Conservation (phyloP, 2,329 filamentous ascomycete species). For the Fusarium nygamai region DNA sequence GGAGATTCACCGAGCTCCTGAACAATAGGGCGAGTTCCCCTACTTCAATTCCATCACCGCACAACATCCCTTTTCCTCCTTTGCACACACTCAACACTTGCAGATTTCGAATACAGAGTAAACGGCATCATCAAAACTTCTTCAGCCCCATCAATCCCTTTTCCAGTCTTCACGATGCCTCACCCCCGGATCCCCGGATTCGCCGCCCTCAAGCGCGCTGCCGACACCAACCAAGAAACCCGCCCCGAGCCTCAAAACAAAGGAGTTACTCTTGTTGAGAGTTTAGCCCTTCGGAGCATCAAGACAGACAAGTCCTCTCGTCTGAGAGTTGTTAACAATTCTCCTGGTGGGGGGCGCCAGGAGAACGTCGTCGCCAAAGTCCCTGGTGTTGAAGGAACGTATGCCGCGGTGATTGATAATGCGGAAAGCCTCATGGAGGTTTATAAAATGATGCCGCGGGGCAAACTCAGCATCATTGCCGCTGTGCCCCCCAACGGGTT, state of each 20-base stretch:
- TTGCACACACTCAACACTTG: neutral
- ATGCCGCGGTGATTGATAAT: fast-evolving
- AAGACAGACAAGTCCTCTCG: neutral
- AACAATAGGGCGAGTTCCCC: neutral
- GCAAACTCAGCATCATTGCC: fast-evolving
- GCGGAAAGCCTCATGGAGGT: fast-evolving
- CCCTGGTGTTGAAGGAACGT: neutral
- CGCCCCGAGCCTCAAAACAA: neutral
- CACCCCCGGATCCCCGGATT: neutral
- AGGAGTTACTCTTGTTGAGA: neutral
- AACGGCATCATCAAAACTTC: too few relatives aligned
- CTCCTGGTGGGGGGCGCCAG: neutral
- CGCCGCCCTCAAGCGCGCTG: neutral
- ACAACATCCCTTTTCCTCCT: neutral
- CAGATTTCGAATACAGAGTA: fast-evolving
- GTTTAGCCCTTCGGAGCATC: neutral
- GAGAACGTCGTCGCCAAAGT: constrained; percentile 9
- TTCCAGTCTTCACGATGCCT: neutral
- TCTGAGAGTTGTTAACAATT: neutral
- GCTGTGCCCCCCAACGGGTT: neutral
- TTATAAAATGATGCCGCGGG: fast-evolving
- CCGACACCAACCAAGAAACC: too few relatives aligned
- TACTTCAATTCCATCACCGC: neutral
- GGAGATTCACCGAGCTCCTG: neutral
- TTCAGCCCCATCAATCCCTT: neutral